Evolutionary conservation across 1,139 yeast species (phyloP).

Genomic region (Candida sanyaensis): DNA sequence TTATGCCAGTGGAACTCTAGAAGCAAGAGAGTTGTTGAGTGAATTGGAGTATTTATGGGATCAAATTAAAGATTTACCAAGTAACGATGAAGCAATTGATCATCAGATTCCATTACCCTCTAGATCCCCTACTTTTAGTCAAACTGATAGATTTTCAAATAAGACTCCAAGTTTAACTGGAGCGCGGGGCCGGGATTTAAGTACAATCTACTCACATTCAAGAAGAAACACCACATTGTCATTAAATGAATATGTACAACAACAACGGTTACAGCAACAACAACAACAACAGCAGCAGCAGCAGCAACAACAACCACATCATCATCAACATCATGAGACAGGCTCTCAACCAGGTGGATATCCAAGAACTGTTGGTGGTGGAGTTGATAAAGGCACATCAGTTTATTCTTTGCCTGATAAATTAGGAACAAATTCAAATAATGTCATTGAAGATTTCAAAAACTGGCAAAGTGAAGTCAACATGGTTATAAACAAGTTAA

Average conservation of each 20-base stretch:
- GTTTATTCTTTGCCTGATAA: slow-evolving; percentile 27
- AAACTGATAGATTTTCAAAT: slow-evolving; percentile 37
- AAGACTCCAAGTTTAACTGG: slow-evolving; percentile 33
- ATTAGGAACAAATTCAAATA: slow-evolving; percentile 5
- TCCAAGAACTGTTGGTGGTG: slow-evolving; percentile 10
- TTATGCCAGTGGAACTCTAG: slow-evolving; percentile 69
- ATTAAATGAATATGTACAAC: slow-evolving; percentile 40
- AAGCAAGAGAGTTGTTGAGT: slow-evolving; percentile 63
- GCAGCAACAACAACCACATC: slow-evolving; percentile 5
- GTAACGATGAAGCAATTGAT: slow-evolving; percentile 26
- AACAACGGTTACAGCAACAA: slow-evolving; percentile 30
- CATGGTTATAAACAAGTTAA: slow-evolving; percentile 38
- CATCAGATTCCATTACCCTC: slow-evolving; percentile 31
- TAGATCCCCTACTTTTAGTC: slow-evolving; percentile 42
- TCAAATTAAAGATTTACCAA: slow-evolving; percentile 61
- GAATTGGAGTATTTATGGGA: slow-evolving; percentile 77
- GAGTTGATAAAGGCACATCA: slow-evolving; percentile 20
- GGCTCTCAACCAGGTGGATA: slow-evolving; percentile 12
- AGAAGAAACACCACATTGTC: slow-evolving; percentile 42
- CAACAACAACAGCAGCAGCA: slow-evolving; percentile 12
- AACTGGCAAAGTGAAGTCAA: slow-evolving; percentile 51
- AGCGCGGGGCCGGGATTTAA: slow-evolving; percentile 32
- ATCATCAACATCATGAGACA: slow-evolving; percentile 8
- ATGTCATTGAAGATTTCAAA: slow-evolving; percentile 37
- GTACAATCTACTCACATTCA: slow-evolving; percentile 48